Evolutionary conservation across 176 grass and related monocot genomes (phyloP), one percentile per base, ranked within the genome.

Genomic region (Pharus latifolius): DNA sequence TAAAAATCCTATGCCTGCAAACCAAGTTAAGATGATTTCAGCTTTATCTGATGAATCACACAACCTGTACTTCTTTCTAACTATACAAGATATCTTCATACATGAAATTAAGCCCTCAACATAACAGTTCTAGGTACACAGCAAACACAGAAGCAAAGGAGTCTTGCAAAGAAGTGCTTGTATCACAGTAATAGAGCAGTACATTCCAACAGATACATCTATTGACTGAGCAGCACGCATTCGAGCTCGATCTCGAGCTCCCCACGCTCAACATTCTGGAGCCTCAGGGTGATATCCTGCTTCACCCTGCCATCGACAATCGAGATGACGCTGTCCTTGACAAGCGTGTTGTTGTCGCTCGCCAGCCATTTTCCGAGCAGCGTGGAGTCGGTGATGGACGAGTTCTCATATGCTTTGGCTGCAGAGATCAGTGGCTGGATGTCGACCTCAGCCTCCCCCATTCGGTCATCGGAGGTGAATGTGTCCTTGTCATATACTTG

Each of bases 401-500:
- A 88, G 63, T 70, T 88, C 70, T 88, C 87, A 1, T 84, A 71
- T 17, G 91, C 87, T 72, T 80, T 93, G 8, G 95, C 91, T 6
- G 90, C 87, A 4, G 87, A 27, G 22, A 98, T 85, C 45, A 98
- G 63, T 1, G 87, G 84, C 42, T 85, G 89, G 80, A 98, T 93
- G 49, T 98, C 84, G 42, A 98, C 80, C 17, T 98, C 90, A 3
- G 84, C 95, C 54, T 98, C 95, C 19, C 95, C 95, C 89, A 98
- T 98, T 54, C 75, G 76, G 37, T 98, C 95, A 9, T 98, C 95
- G 0, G 90, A 80, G 40, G 72, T 90, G 84, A 98, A 98, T 16
- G 87, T 98, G 33, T 98, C 95, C 81, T 98, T 98, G 63, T 98
- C 90, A 20, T 85, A 98, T 28, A 98, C 95, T 83, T 76, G 87